Conservation (phyloP, 2,329 filamentous ascomycete genomes). For the Botryotinia calthae region DNA sequence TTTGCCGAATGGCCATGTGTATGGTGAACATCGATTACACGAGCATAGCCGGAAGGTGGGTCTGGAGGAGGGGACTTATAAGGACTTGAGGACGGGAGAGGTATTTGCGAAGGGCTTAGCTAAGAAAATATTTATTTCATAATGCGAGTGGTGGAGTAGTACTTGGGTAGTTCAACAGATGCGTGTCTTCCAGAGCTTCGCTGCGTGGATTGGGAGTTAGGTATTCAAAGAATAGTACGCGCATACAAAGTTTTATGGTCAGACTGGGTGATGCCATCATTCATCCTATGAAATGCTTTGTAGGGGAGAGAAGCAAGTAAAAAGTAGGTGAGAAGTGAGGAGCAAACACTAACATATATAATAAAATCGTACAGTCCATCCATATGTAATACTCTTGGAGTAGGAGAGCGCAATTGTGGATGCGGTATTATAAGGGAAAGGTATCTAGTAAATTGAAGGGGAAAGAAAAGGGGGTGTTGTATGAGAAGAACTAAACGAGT, state of each 20-base stretch:
- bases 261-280: no score
- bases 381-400: no score
- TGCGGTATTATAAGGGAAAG: no score
- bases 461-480: no score
- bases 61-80: constrained; percentile 62
- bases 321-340: no score
- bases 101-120: constrained; percentile 60
- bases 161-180: not conserved
- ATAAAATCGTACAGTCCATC: no score
- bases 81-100: constrained; percentile 75
- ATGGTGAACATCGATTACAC: constrained; percentile 71
- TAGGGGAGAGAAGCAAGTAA: not conserved
- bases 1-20: constrained; percentile 82
- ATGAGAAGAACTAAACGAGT: no score
- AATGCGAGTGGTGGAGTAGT: not conserved
- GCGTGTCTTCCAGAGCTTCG: not conserved
- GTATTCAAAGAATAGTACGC: not conserved
- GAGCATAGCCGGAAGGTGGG: constrained; percentile 79
- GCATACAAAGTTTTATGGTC: no score
- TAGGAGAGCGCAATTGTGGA: no score
- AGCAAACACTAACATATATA: no score
- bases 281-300: not conserved
- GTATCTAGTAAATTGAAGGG: no score
- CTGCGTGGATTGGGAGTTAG: not conserved
- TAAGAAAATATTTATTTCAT: constrained; percentile 91